Percentiles rank a stretch among this genome's conserved stretches.
phyloP scores from a whole-genome alignment of 164 flowering plant genomes.

The Berberis vulgaris region DNA sequence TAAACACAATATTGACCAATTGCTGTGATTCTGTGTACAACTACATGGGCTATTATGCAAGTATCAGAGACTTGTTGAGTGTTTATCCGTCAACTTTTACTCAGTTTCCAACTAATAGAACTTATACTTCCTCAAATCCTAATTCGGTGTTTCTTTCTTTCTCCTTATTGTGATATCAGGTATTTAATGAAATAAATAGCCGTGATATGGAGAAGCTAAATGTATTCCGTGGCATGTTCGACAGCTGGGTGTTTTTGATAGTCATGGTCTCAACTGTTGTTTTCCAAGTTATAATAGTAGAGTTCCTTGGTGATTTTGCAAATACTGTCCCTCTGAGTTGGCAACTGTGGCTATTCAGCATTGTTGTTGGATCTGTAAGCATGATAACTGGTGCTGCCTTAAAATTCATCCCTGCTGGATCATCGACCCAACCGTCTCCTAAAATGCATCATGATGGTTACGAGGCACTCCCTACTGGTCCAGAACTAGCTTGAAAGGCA shows the following conservation, averaged over 20 bases:
- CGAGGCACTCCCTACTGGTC: conserved; percentile 6
- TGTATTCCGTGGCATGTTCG: conserved; percentile 8
- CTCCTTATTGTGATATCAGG: background rate
- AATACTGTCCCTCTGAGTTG: conserved; percentile 6
- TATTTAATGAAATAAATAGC: conserved; percentile 10
- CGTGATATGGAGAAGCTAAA: conserved; percentile 12
- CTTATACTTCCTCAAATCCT: background rate
- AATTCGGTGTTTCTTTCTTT: background rate
- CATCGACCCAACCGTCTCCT: background rate
- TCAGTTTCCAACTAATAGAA: too few relatives aligned
- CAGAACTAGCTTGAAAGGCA: conserved; percentile 3
- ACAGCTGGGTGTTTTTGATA: conserved; percentile 6
- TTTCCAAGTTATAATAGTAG: conserved; percentile 4
- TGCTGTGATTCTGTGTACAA: too few relatives aligned
- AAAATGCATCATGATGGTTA: conserved; percentile 7
- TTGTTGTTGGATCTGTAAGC: conserved; percentile 6
- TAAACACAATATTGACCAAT: too few relatives aligned
- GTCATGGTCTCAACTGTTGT: conserved; percentile 10
- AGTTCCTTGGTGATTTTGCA: conserved; percentile 7
- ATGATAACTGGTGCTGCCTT: conserved; percentile 1
- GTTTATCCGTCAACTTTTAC: too few relatives aligned
- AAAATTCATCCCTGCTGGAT: conserved; percentile 5
- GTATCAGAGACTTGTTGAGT: too few relatives aligned
- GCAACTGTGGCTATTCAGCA: conserved; percentile 4
- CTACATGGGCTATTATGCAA: too few relatives aligned